A percentile compares a stretch with the other conserved stretches of the same genome.
Conservation (phyloP, 805 yeast genomes). For the Blastobotrys terrestris region DNA sequence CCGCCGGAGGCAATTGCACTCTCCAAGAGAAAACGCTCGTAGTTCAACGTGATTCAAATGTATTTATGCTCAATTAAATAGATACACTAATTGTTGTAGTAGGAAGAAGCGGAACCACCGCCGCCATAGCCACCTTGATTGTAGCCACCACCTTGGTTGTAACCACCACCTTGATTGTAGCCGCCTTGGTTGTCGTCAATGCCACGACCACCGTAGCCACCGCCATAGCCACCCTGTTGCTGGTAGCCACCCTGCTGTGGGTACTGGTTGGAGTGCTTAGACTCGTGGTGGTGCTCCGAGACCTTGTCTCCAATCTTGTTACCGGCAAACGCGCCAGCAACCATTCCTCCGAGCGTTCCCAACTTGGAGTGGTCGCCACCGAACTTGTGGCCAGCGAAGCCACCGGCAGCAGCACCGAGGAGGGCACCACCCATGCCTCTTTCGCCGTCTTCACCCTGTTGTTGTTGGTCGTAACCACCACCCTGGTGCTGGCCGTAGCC, state of each 20-base stretch:
- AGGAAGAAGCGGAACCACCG: background rate
- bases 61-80: too few species aligned
- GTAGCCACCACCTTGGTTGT: constrained; percentile 6
- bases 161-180: constrained; percentile 5
- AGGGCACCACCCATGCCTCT: constrained; percentile 11
- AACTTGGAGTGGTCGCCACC: constrained; percentile 8
- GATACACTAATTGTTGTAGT: constrained; percentile 2
- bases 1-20: too few species aligned
- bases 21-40: too few species aligned
- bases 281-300: constrained; percentile 6
- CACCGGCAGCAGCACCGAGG: constrained; percentile 15
- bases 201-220: too few species aligned
- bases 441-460: constrained; percentile 6
- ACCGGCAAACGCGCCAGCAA: constrained; percentile 14
- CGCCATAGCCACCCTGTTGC: constrained; percentile 3
- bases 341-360: constrained; percentile 13
- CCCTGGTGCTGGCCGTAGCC: background rate
- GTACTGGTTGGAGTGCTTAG: constrained; percentile 2
- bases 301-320: constrained; percentile 9
- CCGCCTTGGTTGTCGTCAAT: constrained; percentile 3
- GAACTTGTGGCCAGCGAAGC: constrained; percentile 11
- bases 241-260: constrained; percentile 1
- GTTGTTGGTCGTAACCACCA: background rate
- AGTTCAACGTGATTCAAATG: too few species aligned
- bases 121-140: background rate